Evolutionary conservation across 345 rosid genomes (phyloP).

Genomic region (Conringia planisiliqua): DNA sequence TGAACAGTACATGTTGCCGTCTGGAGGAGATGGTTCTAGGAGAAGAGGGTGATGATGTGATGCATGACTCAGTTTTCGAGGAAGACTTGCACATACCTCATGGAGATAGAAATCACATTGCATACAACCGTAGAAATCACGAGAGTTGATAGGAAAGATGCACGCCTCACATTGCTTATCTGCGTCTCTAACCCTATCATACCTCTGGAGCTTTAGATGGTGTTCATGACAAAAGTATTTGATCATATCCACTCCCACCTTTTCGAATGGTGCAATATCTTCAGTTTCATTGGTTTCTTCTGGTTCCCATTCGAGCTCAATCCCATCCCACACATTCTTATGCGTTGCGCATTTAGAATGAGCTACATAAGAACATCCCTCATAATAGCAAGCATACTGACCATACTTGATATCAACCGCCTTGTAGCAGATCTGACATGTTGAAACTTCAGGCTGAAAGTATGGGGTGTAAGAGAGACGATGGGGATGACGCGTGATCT

Average conservation of each 20-base stretch:
- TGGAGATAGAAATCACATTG: neutral
- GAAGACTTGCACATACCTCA: neutral
- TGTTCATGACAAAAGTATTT: neutral
- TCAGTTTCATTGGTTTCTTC: neutral
- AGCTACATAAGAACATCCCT: neutral
- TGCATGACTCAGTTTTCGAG: neutral
- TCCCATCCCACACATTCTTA: neutral
- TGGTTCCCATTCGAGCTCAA: neutral
- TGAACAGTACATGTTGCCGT: neutral
- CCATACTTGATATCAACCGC: neutral
- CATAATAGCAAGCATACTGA: neutral
- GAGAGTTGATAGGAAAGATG: neutral
- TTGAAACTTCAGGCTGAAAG: neutral
- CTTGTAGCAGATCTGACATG: neutral
- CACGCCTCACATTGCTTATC: neutral
- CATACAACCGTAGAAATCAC: neutral
- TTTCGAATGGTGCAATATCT: neutral
- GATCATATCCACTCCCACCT: neutral
- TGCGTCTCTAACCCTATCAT: neutral
- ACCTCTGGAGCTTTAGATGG: neutral
- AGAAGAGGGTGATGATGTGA: neutral
- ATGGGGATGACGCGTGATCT: neutral
- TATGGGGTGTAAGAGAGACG: neutral
- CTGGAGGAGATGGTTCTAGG: neutral
- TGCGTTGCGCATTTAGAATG: neutral